Conservation (phyloP, 164 flowering plant genomes). For the Aristolochia fimbriata region DNA sequence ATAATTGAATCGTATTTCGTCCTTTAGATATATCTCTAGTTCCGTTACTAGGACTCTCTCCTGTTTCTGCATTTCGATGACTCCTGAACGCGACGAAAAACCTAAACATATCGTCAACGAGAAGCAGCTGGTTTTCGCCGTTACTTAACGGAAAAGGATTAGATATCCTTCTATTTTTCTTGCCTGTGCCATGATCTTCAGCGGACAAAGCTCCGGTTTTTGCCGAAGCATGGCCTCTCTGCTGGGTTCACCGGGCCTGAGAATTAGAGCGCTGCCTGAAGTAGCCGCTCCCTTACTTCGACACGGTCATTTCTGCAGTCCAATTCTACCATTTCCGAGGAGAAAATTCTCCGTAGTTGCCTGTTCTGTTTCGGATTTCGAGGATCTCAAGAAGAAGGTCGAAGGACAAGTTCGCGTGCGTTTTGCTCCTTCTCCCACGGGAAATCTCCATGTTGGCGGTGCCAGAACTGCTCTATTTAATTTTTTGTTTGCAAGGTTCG, state of each 20-base stretch:
- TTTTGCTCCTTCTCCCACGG: constrained; percentile 97
- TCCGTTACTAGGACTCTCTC: too few relatives aligned
- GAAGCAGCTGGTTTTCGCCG: not conserved
- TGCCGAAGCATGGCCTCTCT: constrained; percentile 22
- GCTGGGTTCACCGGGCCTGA: constrained; percentile 34
- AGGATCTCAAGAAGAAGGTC: constrained; percentile 11
- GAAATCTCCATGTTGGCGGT: constrained; percentile 94
- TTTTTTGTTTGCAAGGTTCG: constrained; percentile 77
- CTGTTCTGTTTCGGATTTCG: constrained; percentile 8
- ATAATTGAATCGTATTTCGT: too few relatives aligned
- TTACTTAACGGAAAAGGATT: not conserved
- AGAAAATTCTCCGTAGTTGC: constrained; percentile 29
- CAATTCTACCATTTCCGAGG: constrained; percentile 1
- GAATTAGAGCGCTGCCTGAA: constrained; percentile 32
- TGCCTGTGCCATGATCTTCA: not conserved
- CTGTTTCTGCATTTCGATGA: too few relatives aligned
- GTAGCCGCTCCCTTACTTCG: constrained; percentile 21
- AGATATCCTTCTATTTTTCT: not conserved
- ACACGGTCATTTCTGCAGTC: constrained; percentile 6
- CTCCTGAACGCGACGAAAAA: too few relatives aligned
- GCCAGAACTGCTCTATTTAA: constrained; percentile 96
- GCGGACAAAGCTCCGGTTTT: not conserved
- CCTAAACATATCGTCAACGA: not conserved
- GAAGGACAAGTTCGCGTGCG: constrained; percentile 66
- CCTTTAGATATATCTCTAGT: too few relatives aligned